A percentile compares a stretch with the other conserved stretches of the same genome.
These are phyloP conservation scores for Porcisia deanei DNA, from an alignment of 208 protist species.

Conservation along the genomic window DNA sequence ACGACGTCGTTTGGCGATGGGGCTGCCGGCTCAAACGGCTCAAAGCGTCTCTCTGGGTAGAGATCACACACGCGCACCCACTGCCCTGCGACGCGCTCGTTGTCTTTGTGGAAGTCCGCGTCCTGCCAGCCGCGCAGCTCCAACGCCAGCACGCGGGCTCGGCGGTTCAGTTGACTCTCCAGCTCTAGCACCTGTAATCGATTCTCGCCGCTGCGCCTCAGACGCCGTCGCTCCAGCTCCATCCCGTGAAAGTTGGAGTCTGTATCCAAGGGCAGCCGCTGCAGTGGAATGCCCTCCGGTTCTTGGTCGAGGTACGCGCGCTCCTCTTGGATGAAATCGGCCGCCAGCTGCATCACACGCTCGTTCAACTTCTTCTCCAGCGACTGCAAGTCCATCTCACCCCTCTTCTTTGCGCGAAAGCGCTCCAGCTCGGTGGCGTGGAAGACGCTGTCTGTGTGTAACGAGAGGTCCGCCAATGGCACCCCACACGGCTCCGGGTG, in stretches of 20 bases:
- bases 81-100: conserved; percentile 63
- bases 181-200: conserved; percentile 37
- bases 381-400: conserved; percentile 27
- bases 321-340: conserved; percentile 59
- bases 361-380: conserved; percentile 59
- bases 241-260: conserved; percentile 70
- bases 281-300: conserved; percentile 74
- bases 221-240: conserved; percentile 70
- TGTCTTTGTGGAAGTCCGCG: conserved; percentile 74
- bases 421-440: conserved; percentile 51
- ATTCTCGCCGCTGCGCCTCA: conserved; percentile 45
- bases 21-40: conserved; percentile 37
- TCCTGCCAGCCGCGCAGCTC: conserved; percentile 82
- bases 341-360: conserved; percentile 56
- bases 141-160: conserved; percentile 62
- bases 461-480: conserved; percentile 58
- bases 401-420: conserved; percentile 26
- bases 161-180: conserved; percentile 57
- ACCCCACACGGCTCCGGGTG: conserved; percentile 67
- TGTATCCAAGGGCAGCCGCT: conserved; percentile 59
- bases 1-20: conserved; percentile 33
- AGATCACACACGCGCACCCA: conserved; percentile 82
- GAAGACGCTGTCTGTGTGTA: conserved; percentile 62
- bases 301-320: conserved; percentile 76
- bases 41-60: conserved; percentile 62